A percentile compares a stretch with the other conserved stretches of the same genome.
phyloP scores from a whole-genome alignment of 2,329 filamentous ascomycete species.

The Colletotrichum tabaci region DNA sequence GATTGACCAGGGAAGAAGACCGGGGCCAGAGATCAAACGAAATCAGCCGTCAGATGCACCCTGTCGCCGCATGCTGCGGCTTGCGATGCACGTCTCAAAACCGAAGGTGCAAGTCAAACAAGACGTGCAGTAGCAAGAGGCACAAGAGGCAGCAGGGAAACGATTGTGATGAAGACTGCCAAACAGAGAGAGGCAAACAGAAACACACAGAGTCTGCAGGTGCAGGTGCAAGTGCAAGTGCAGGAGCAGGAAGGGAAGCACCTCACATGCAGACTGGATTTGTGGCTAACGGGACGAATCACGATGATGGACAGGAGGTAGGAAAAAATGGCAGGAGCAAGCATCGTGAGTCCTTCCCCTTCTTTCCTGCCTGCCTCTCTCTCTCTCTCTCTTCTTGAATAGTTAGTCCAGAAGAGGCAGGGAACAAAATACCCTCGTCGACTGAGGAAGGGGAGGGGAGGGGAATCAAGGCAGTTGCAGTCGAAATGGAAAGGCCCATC shows the following conservation, averaged over 20 bases:
- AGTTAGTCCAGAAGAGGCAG: no score
- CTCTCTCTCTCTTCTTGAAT: no score
- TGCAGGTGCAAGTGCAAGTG: constrained; percentile 2
- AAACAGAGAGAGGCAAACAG: constrained; percentile 32
- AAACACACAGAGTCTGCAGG: constrained; percentile 26
- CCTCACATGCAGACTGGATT: constrained; percentile 36
- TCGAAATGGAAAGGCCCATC: constrained; percentile 32
- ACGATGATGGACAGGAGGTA: constrained; percentile 11
- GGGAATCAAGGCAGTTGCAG: constrained; percentile 16
- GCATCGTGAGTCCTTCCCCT: constrained; percentile 30
- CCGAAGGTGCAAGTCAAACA: constrained; percentile 38
- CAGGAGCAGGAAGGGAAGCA: constrained; percentile 18
- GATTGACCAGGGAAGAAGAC: background rate
- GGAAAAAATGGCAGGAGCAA: constrained; percentile 1
- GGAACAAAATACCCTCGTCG: background rate
- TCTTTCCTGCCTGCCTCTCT: constrained; percentile 16
- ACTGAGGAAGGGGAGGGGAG: background rate
- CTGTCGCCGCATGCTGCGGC: constrained; percentile 35
- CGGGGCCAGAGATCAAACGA: constrained; percentile 22
- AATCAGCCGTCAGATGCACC: constrained; percentile 28
- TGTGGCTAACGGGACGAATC: constrained; percentile 6
- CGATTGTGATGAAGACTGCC: constrained; percentile 26
- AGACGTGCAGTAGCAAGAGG: constrained; percentile 26
- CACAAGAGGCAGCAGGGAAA: constrained; percentile 5
- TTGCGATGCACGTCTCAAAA: constrained; percentile 36